phyloP scores from a whole-genome alignment of 306 rosid genomes.

The Inga laurina region DNA sequence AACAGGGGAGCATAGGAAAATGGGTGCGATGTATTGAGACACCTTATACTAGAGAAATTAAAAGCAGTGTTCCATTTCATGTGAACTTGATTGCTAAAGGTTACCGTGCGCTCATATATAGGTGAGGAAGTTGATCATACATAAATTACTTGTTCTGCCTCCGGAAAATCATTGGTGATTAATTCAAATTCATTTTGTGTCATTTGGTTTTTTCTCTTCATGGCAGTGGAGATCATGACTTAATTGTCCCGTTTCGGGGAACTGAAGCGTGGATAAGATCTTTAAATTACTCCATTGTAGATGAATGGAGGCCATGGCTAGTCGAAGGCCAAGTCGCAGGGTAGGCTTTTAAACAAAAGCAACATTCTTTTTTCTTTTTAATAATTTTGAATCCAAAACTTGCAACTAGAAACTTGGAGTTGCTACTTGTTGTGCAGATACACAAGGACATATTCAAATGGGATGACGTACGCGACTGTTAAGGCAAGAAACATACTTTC shows the following conservation, averaged over 20 bases:
- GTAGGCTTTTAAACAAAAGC: background rate
- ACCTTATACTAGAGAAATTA: background rate
- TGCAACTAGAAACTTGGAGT: background rate
- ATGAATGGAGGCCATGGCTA: constrained; percentile 55
- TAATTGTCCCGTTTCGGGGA: constrained; percentile 19
- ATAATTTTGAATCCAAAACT: background rate
- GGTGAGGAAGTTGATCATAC: constrained; percentile 9
- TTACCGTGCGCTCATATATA: constrained; percentile 43
- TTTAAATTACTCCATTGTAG: constrained; percentile 40
- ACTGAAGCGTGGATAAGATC: constrained; percentile 56
- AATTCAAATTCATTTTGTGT: background rate
- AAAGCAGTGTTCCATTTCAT: constrained; percentile 31
- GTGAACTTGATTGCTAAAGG: constrained; percentile 45
- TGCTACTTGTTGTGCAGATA: constrained; percentile 27
- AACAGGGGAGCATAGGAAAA: constrained; percentile 45
- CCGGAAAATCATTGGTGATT: background rate
- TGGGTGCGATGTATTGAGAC: constrained; percentile 41
- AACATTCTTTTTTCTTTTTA: background rate
- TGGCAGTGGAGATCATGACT: constrained; percentile 58
- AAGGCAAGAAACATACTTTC: constrained; percentile 34
- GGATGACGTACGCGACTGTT: constrained; percentile 49
- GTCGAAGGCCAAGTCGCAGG: constrained; percentile 47
- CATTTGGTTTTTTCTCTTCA: background rate
- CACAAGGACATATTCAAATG: constrained; percentile 44
- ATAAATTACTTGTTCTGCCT: background rate